phyloP scores from a whole-genome alignment of 371 early-diverging fungal genomes.

The Mortierella sp. region DNA sequence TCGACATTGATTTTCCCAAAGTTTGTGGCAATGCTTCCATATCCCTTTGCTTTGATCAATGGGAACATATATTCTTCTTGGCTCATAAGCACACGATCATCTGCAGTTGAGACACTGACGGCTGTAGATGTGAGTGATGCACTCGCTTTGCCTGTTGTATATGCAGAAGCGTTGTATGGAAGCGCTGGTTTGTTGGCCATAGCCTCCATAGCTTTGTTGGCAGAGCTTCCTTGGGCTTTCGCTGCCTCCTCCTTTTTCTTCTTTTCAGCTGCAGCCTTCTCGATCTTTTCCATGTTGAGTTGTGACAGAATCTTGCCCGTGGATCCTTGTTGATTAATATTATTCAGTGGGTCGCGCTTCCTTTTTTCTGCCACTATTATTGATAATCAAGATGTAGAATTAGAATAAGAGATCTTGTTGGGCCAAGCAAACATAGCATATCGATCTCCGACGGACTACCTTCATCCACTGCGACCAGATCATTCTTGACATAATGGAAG shows the following conservation, averaged over 20 bases:
- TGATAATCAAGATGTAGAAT: neutral
- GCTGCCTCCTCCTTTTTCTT: constrained; percentile 42
- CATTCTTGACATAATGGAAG: constrained; percentile 81
- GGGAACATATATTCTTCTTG: constrained; percentile 92
- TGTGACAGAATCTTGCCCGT: constrained; percentile 72
- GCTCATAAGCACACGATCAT: constrained; percentile 76
- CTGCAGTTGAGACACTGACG: constrained; percentile 77
- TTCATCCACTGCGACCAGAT: constrained; percentile 67
- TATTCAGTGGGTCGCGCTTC: constrained; percentile 65
- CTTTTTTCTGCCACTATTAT: constrained; percentile 61
- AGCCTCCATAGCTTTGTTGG: constrained; percentile 47
- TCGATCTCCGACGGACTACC: constrained; percentile 28
- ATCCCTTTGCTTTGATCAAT: constrained; percentile 81
- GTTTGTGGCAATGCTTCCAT: constrained; percentile 83
- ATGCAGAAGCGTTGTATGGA: constrained; percentile 85
- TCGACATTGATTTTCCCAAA: constrained; percentile 91
- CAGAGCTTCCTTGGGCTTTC: constrained; percentile 25
- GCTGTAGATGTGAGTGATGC: constrained; percentile 92
- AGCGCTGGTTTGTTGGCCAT: constrained; percentile 63
- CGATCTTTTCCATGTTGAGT: constrained; percentile 55
- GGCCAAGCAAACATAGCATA: neutral
- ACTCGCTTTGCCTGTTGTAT: constrained; percentile 85
- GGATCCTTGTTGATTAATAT: constrained; percentile 78
- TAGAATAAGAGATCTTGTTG: neutral
- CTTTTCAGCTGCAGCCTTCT: constrained; percentile 56